These are phyloP conservation scores for Xylaria telfairii DNA, from an alignment of 495 filamentous ascomycete species.

Conservation along the genomic window DNA sequence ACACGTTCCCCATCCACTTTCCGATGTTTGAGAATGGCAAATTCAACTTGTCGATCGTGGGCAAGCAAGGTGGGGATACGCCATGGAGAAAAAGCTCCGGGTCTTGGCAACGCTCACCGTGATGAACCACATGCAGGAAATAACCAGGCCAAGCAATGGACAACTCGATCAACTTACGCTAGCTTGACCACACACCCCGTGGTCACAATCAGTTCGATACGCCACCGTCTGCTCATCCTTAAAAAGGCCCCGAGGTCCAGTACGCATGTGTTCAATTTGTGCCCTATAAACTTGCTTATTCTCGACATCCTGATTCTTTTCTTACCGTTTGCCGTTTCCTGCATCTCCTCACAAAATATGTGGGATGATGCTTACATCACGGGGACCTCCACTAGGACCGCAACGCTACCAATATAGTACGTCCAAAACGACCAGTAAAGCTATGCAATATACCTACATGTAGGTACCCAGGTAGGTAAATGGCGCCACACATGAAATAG, in stretches of 20 bases:
- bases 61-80: background rate
- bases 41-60: background rate
- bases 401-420: background rate
- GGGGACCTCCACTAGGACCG: background rate
- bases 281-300: no score
- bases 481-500: no score
- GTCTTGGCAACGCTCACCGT: conserved; percentile 1
- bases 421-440: background rate
- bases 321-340: background rate
- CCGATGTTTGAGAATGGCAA: conserved; percentile 9
- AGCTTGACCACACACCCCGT: no score
- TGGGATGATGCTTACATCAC: background rate
- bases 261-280: no score
- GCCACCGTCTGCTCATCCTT: background rate
- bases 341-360: background rate
- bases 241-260: background rate
- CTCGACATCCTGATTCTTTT: background rate
- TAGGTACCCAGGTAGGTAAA: no score
- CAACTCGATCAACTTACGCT: no score
- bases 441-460: no score
- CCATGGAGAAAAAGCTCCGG: conserved; percentile 16
- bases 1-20: conserved; percentile 17
- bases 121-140: background rate
- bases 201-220: no score
- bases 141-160: background rate